Evolutionary conservation across 2,329 filamentous ascomycete genomes (phyloP).

Genomic region (Byssoonygena ceratinophila): DNA sequence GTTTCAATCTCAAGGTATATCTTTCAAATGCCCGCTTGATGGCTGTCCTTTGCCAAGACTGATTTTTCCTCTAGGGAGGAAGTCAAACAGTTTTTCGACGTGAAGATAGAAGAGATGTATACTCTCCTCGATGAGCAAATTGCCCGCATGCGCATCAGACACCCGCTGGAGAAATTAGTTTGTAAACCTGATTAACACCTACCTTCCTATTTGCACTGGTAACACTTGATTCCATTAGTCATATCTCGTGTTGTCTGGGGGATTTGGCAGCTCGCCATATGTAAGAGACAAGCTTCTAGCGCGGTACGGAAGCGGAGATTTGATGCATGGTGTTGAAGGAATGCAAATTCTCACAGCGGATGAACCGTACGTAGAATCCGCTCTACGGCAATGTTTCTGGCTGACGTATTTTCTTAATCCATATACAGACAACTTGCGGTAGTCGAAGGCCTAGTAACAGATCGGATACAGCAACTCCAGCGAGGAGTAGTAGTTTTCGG

Average conservation of each 20-base stretch:
- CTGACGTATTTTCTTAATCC: background rate
- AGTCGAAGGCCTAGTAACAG: constrained; percentile 10
- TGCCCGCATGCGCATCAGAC: constrained; percentile 11
- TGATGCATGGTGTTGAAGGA: constrained; percentile 14
- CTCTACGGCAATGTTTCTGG: no score
- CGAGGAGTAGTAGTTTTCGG: constrained; percentile 23
- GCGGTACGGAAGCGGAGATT: constrained; percentile 1
- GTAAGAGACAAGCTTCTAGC: constrained; percentile 29
- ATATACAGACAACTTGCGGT: constrained; percentile 12
- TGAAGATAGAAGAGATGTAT: constrained; percentile 10
- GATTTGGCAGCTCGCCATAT: constrained; percentile 36
- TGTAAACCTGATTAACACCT: constrained; percentile 5
- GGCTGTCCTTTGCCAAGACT: background rate
- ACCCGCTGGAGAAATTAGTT: constrained; percentile 24
- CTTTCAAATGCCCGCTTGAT: background rate
- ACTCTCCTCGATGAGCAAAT: constrained; percentile 9
- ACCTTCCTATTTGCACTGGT: background rate
- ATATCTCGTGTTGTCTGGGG: constrained; percentile 36
- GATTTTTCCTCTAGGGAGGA: constrained; percentile 6
- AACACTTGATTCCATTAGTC: constrained; percentile 16
- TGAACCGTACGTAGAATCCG: constrained; percentile 23
- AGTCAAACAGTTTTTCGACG: constrained; percentile 8
- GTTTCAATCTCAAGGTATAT: constrained; percentile 9
- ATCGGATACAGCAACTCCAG: constrained; percentile 10
- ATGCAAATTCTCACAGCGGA: constrained; percentile 26